Evolutionary conservation across 2,329 filamentous ascomycete genomes (phyloP).

Genomic region (Ilyonectria mors-panacis): DNA sequence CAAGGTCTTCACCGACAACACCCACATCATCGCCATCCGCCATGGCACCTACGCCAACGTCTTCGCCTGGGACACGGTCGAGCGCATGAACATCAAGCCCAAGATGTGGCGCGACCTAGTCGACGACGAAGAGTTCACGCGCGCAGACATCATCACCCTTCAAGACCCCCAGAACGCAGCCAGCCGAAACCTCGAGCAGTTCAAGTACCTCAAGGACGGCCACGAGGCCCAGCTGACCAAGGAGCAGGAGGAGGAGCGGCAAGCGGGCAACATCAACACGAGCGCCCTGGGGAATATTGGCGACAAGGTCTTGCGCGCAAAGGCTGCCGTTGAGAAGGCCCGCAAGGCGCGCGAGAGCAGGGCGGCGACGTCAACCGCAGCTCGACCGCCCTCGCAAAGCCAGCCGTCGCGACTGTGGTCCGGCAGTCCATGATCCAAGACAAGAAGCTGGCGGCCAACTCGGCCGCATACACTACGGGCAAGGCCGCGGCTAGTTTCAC

Average conservation of each 20-base stretch:
- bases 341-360: constrained; percentile 81
- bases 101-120: constrained; percentile 96
- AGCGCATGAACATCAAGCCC: constrained; percentile 94
- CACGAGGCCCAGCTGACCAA: constrained; percentile 76
- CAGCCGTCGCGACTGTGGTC: constrained; percentile 40
- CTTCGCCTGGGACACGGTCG: constrained; percentile 95
- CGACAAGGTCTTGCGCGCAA: constrained; percentile 90
- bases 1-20: constrained; percentile 98
- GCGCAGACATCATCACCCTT: constrained; percentile 94
- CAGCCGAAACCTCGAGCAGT: constrained; percentile 85
- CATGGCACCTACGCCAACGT: constrained; percentile 91
- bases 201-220: constrained; percentile 91
- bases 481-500: constrained; percentile 95
- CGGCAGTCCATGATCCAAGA: constrained; percentile 63
- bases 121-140: constrained; percentile 86
- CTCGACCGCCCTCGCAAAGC: constrained; percentile 60
- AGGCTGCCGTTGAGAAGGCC: constrained; percentile 93
- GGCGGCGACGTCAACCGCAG: constrained; percentile 71
- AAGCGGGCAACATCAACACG: constrained; percentile 81
- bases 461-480: constrained; percentile 91
- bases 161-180: constrained; percentile 95
- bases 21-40: constrained; percentile 91
- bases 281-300: constrained; percentile 83
- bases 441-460: constrained; percentile 81
- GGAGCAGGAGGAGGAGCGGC: constrained; percentile 78